Evolutionary conservation across 78 protist species (phyloP).

Genomic region (Paratrimastix pyriformis): DNA sequence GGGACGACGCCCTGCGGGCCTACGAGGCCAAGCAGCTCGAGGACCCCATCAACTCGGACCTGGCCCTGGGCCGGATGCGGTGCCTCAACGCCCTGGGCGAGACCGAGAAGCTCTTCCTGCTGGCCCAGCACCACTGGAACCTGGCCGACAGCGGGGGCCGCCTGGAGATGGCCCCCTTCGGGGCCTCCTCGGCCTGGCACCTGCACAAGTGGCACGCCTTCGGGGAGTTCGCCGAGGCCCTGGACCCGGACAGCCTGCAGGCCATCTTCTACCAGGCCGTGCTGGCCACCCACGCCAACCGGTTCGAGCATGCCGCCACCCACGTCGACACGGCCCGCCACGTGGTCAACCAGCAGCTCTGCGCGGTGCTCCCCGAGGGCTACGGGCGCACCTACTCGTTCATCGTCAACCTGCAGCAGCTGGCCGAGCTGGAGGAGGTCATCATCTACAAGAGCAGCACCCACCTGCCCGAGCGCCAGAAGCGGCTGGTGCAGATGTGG

Average conservation of each 20-base stretch:
- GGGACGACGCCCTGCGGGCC: constrained; percentile 81
- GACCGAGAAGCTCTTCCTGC: constrained; percentile 54
- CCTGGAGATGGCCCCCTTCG: constrained; percentile 64
- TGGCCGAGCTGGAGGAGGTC: constrained; percentile 22
- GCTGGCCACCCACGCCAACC: too few relatives aligned
- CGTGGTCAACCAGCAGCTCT: too few relatives aligned
- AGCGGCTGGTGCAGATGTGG: constrained; percentile 1
- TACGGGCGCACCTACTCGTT: constrained; percentile 11
- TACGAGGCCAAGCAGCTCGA: constrained; percentile 59
- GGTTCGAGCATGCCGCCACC: too few relatives aligned
- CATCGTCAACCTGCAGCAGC: constrained; percentile 11
- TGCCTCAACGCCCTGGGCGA: constrained; percentile 84
- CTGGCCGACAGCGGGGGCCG: neutral
- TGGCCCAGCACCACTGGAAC: constrained; percentile 52
- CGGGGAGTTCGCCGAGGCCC: too few relatives aligned
- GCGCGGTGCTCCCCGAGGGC: too few relatives aligned
- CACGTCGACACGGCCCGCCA: too few relatives aligned
- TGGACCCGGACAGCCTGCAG: too few relatives aligned
- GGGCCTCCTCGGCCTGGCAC: constrained; percentile 80
- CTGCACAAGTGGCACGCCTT: constrained; percentile 62
- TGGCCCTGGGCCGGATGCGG: constrained; percentile 71
- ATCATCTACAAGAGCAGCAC: neutral
- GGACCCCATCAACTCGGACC: constrained; percentile 30
- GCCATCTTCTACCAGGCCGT: too few relatives aligned
- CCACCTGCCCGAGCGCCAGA: neutral